phyloP scores from a whole-genome alignment of 306 rosid species.

The Pyrus pyrifolia region DNA sequence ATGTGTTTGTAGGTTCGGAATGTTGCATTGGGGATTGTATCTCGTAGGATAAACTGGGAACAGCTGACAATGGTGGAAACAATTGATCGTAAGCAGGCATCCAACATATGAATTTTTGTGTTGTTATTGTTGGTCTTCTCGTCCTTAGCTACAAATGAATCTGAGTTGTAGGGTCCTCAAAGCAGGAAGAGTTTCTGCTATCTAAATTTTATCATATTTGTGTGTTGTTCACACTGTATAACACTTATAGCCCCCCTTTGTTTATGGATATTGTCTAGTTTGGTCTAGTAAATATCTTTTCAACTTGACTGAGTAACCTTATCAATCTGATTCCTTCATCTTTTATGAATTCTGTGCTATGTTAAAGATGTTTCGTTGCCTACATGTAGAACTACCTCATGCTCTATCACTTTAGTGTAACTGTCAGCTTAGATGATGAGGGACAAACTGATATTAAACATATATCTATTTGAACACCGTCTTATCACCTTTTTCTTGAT shows the following conservation, averaged over 20 bases:
- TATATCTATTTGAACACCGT: not conserved
- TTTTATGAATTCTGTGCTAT: not conserved
- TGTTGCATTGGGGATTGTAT: conserved; percentile 82
- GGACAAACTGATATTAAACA: not conserved
- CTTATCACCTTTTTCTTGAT: not conserved
- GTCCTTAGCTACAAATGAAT: not conserved
- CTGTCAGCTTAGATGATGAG: not conserved
- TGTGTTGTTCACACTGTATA: too few relatives aligned
- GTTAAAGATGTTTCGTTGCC: not conserved
- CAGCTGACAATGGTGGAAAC: conserved; percentile 71
- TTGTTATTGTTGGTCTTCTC: not conserved
- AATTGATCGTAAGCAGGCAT: conserved; percentile 54
- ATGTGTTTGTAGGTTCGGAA: conserved; percentile 70
- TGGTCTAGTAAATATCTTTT: not conserved
- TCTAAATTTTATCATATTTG: too few relatives aligned
- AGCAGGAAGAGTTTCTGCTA: too few relatives aligned
- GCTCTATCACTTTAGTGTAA: not conserved
- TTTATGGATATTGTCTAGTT: too few relatives aligned
- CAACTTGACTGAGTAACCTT: not conserved
- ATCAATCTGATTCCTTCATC: not conserved
- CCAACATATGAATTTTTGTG: not conserved
- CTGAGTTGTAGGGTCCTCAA: not conserved
- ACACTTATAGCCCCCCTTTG: too few relatives aligned
- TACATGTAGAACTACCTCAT: not conserved
- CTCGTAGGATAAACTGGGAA: conserved; percentile 88